These are phyloP conservation scores for Nannochloris sp. DNA, from an alignment of 139 green algal genomes.

Conservation along the genomic window DNA sequence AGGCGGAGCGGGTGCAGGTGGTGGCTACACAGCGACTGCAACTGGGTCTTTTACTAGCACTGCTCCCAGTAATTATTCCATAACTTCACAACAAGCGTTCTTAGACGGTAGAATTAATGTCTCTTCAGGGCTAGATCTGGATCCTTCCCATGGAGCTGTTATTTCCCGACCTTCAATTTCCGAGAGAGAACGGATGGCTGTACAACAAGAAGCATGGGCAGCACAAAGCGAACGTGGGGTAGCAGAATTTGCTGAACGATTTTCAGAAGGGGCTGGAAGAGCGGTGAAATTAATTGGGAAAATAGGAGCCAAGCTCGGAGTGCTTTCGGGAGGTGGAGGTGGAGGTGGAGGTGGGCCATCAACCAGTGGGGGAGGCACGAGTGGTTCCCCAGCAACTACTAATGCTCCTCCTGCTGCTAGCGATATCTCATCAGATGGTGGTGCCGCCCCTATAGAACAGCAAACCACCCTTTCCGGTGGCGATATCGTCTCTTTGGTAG, in stretches of 20 bases:
- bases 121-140: slow-evolving; percentile 29
- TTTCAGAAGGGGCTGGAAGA: slow-evolving; percentile 37
- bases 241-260: slow-evolving; percentile 26
- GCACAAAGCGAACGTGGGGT: slow-evolving; percentile 33
- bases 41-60: neutral
- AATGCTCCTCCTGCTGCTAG: neutral
- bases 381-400: neutral
- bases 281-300: slow-evolving; percentile 15
- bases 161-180: neutral
- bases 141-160: slow-evolving; percentile 12
- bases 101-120: neutral
- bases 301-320: neutral
- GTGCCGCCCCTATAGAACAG: neutral
- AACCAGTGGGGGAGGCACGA: neutral
- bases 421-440: neutral
- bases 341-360: neutral
- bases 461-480: neutral
- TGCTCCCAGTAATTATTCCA: neutral
- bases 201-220: slow-evolving; percentile 35
- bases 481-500: slow-evolving; percentile 16
- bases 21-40: no score
- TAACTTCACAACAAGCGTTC: neutral
- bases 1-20: no score
- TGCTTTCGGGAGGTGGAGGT: neutral
- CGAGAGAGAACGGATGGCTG: neutral